phyloP scores from a whole-genome alignment of 208 protist genomes.

The Crithidia thermophila region DNA sequence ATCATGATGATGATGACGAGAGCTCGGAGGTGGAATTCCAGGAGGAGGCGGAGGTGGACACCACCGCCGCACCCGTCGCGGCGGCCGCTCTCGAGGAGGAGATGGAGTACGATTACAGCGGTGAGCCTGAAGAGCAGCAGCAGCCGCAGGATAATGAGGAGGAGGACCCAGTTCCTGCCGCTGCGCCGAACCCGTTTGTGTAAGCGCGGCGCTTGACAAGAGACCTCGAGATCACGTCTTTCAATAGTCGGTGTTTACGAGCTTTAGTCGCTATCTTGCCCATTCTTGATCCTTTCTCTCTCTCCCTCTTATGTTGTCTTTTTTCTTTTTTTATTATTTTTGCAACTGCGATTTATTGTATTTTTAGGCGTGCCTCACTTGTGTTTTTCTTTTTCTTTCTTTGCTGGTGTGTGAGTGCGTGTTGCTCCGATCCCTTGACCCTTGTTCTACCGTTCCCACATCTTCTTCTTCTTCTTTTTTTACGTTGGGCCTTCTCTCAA shows the following conservation, averaged over 20 bases:
- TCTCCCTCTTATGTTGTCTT: not conserved
- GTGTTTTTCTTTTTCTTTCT: not conserved
- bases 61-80: not conserved
- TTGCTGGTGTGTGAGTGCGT: not conserved
- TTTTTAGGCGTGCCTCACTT: not conserved
- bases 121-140: slow-evolving; percentile 13
- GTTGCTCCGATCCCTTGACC: too few species aligned
- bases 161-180: slow-evolving; percentile 27
- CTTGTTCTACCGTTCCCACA: not conserved
- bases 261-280: too few species aligned
- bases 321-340: not conserved
- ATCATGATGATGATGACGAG: not conserved
- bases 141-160: slow-evolving; percentile 12
- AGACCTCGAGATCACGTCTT: too few species aligned
- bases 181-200: slow-evolving; percentile 39
- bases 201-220: not conserved
- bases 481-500: not conserved
- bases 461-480: not conserved
- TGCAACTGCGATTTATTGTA: not conserved
- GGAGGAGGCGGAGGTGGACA: not conserved
- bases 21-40: not conserved
- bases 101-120: slow-evolving; percentile 11
- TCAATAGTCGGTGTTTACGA: too few species aligned
- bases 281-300: not conserved
- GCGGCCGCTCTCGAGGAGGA: not conserved